Evolutionary conservation across 371 early-diverging fungal species (phyloP), one percentile per base, ranked within the genome.

Genomic region (Mortierella sp.): DNA sequence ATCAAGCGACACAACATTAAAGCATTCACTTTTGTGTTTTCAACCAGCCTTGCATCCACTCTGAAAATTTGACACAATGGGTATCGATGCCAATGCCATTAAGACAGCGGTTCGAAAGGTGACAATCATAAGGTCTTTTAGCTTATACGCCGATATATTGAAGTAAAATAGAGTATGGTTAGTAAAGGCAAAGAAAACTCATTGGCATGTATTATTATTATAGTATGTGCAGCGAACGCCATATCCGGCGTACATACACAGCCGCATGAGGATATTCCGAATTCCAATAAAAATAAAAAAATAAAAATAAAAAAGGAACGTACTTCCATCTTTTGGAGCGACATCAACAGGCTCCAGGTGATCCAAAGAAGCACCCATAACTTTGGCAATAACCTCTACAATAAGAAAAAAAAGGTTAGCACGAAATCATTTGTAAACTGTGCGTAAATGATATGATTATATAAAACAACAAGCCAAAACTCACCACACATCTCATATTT

Each of bases 401-500:
- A 59, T 43, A 3, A 69, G 16, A 40, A 19, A 28, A 28, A 28
- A 28, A 28, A 9, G 41, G 36, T 24, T 22, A 63, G 24, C 13
- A 38, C 4, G 16, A 48, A 43, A 40, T 45, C 45, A 15, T 22
- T 50, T 28, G 45, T 11, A 21, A 19, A 21, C 55, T n/a, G 33
- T 10, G 22, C 47, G 58, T n/a, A 41, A 5, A 2, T 13, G 28
- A 28, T 8, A 62, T 7, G 11, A 43, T 52, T 1, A 58, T 28
- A 63, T 40, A 55, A 32, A 50, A 11, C 5, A 7, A 28, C 33
- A 19, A 10, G n/a, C 28, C 4, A 43, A 47, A 6, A 84, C 86
- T 75, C 86, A 89, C 89, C 85, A 72, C 94, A 92, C 83, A 96
- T 94, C 53, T 90, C 87, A 77, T 94, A 96, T 80, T 96, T 96